Evolutionary conservation across 2,329 filamentous ascomycete species (phyloP).

Genomic region (Aspergillus japonicus): DNA sequence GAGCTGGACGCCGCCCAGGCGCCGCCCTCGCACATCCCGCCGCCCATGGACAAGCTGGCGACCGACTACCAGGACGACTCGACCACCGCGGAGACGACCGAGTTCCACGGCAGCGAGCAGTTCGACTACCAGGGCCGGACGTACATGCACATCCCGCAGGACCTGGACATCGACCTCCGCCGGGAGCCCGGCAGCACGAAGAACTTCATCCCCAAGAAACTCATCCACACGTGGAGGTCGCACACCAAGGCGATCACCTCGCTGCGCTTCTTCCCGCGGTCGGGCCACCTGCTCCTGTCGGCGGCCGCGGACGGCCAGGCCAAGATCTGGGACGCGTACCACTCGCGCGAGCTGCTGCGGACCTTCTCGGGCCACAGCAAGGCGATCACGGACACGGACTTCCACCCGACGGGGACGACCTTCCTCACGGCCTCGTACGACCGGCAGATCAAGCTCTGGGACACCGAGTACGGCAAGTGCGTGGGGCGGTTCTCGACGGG

Average conservation of each 20-base stretch:
- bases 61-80: slow-evolving; percentile 54
- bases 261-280: slow-evolving; percentile 82
- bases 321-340: slow-evolving; percentile 93
- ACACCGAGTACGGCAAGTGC: slow-evolving; percentile 90
- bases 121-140: slow-evolving; percentile 93
- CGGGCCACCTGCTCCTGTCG: slow-evolving; percentile 84
- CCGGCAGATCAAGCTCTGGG: slow-evolving; percentile 96
- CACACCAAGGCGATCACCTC: slow-evolving; percentile 84
- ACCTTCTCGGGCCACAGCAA: slow-evolving; percentile 92
- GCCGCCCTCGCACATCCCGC: slow-evolving; percentile 46
- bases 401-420: slow-evolving; percentile 76
- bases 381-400: slow-evolving; percentile 83
- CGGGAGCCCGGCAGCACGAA: slow-evolving; percentile 78
- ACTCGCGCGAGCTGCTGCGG: slow-evolving; percentile 80
- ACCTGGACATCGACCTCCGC: slow-evolving; percentile 78
- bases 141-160: slow-evolving; percentile 96
- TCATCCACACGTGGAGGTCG: slow-evolving; percentile 84
- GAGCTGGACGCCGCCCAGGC: slow-evolving; percentile 48
- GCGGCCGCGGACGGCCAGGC: slow-evolving; percentile 87
- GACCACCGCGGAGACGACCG: slow-evolving; percentile 73
- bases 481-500: slow-evolving; percentile 86
- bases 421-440: slow-evolving; percentile 94
- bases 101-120: slow-evolving; percentile 79
- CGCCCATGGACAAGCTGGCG: slow-evolving; percentile 49
- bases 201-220: slow-evolving; percentile 93